Base-by-base conservation (phyloP, 2,329 filamentous ascomycete genomes). In the Diaporthe sp. region DNA sequence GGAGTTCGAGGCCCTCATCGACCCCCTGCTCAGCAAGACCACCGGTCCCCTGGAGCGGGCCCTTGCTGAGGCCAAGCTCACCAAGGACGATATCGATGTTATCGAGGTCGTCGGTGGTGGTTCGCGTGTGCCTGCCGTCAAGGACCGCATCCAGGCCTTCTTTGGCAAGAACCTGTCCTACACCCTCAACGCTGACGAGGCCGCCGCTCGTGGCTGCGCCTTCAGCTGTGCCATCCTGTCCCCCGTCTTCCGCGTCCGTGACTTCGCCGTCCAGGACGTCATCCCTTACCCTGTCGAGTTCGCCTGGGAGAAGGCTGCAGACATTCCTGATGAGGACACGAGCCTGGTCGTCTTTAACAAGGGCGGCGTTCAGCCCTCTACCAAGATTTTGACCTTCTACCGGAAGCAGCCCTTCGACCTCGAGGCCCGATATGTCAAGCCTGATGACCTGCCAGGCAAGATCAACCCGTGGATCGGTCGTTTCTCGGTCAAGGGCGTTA, bases 331-430 rank as follows among this genome's bases (percentile, higher is more conserved):
- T 80, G 97, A 99, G 89, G 97, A 98, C 84, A 98, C 97, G 73
- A 97, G 93, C 87, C 89, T 99, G 80, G 98, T 95, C 47, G 97
- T 99, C 81, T 99, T 99, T 87, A 97, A 97, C 91, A 95, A 94
- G 85, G 96, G 96, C 84, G 98, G 98, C 82, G 92, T 97, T 77
- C 93, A 99, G 89, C 97, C 97, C 72, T 98, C 96, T 8, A 99
- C 97, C 78, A 99, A 99, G 91, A 98, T 99, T 78, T 92, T 99
- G 72, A 99, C 97, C 52, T 99, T 99, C 88, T 99, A 98, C 90
- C 93, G 97, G 80, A 98, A 98, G 89, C 95, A 98, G 86, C 90
- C 95, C 61, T 99, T 98, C 84, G 96, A 98, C 82, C 90, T 99
- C 70, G 97, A 99, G 88, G 97, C 97, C 76, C 93, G 94, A 80